These are phyloP conservation scores for Komagataella ulmi DNA, from an alignment of 805 yeast species.

Conservation along the genomic window DNA sequence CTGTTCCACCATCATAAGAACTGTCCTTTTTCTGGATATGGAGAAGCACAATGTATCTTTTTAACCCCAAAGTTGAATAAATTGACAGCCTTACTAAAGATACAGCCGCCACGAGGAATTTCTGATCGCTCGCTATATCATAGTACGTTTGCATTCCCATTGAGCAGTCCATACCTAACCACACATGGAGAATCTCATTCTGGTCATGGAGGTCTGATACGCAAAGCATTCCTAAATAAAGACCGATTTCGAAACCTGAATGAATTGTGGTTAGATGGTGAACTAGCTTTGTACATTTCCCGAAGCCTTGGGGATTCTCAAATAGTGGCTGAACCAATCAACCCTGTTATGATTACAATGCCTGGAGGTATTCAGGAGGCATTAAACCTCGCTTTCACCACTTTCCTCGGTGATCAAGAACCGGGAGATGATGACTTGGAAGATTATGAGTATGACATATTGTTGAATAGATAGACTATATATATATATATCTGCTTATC, in stretches of 20 bases:
- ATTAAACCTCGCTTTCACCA: not conserved
- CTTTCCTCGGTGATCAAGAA: not conserved
- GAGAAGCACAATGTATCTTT: constrained; percentile 10
- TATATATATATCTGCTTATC: not conserved
- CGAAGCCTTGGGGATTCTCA: not conserved
- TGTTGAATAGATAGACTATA: too few species aligned
- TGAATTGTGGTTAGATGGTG: constrained; percentile 49
- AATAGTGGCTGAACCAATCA: not conserved
- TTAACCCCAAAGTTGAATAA: constrained; percentile 10
- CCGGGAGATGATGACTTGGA: not conserved
- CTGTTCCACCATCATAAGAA: constrained; percentile 6
- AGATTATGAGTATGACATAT: not conserved
- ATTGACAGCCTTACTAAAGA: constrained; percentile 14
- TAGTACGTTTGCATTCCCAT: constrained; percentile 18
- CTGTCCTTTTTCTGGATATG: constrained; percentile 17
- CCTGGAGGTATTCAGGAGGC: not conserved
- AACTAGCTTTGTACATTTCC: constrained; percentile 16
- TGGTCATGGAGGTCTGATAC: constrained; percentile 39
- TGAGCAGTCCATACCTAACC: constrained; percentile 61
- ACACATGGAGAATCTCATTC: constrained; percentile 63
- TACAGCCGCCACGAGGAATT: constrained; percentile 10
- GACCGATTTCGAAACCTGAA: constrained; percentile 44
- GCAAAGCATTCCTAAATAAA: constrained; percentile 35
- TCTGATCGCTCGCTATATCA: constrained; percentile 9
- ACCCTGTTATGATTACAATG: not conserved